Evolutionary conservation across 371 early-diverging fungal genomes (phyloP).

Genomic region (Lichtheimia ramosa): DNA sequence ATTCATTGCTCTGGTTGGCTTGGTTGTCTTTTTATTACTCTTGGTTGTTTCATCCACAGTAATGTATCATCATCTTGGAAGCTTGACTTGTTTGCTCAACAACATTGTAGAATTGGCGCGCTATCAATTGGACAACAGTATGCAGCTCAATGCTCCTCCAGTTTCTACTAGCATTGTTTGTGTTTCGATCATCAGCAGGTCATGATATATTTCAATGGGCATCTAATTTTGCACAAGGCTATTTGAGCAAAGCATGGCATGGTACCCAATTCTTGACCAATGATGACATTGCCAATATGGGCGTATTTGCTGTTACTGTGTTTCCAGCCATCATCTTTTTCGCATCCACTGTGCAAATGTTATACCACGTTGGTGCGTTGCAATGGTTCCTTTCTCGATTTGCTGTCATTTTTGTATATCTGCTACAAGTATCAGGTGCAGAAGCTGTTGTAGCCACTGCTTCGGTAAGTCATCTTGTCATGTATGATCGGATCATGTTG

Average conservation of each 20-base stretch:
- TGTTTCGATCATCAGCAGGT: constrained; percentile 78
- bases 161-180: constrained; percentile 79
- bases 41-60: constrained; percentile 55
- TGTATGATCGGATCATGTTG: neutral
- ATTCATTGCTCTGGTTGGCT: constrained; percentile 75
- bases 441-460: constrained; percentile 90
- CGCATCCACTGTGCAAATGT: constrained; percentile 80
- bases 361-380: constrained; percentile 84
- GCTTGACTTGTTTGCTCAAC: too few relatives aligned
- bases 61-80: constrained; percentile 13
- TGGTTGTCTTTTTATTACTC: constrained; percentile 61
- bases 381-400: constrained; percentile 79
- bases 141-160: constrained; percentile 75
- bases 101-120: constrained; percentile 45
- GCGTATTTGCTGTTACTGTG: constrained; percentile 68
- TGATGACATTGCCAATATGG: constrained; percentile 28
- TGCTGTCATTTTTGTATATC: constrained; percentile 66
- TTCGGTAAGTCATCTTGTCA: constrained; percentile 35
- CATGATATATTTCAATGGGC: constrained; percentile 77
- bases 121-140: constrained; percentile 80
- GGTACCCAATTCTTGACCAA: constrained; percentile 78
- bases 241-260: constrained; percentile 65
- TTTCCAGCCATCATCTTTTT: constrained; percentile 89
- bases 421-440: constrained; percentile 83
- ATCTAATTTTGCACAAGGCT: constrained; percentile 61